Conservation (phyloP, 352 stramenopile species). For the Phytophthora lateralis region DNA sequence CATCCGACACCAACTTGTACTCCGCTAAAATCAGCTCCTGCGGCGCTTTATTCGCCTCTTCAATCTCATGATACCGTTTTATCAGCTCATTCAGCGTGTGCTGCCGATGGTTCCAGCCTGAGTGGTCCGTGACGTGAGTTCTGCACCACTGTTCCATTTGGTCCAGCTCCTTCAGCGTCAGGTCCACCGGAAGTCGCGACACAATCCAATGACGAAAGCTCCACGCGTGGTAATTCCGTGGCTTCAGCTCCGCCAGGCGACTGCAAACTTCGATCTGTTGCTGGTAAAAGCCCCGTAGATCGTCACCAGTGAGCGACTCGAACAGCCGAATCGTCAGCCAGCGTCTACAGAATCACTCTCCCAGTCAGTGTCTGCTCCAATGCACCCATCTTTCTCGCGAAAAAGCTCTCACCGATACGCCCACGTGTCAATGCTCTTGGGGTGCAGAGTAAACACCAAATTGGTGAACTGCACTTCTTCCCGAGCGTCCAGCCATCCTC, state of each 20-base stretch:
- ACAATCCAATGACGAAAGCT: conserved; percentile 84
- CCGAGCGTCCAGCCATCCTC: conserved; percentile 40
- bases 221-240: conserved; percentile 87
- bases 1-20: conserved; percentile 53
- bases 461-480: conserved; percentile 72
- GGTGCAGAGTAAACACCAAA: conserved; percentile 76
- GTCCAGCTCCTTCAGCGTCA: conserved; percentile 50
- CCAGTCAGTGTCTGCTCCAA: conserved; percentile 9
- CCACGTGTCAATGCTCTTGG: conserved; percentile 90
- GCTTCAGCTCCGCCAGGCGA: conserved; percentile 61
- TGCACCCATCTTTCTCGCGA: not conserved
- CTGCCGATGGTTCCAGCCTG: conserved; percentile 82
- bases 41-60: not conserved
- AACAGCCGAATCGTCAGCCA: conserved; percentile 58
- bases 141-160: conserved; percentile 64
- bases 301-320: conserved; percentile 21
- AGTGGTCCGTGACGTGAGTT: conserved; percentile 77
- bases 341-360: conserved; percentile 33
- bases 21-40: conserved; percentile 47
- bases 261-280: conserved; percentile 58
- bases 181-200: conserved; percentile 31
- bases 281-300: conserved; percentile 44
- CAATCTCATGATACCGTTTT: conserved; percentile 8
- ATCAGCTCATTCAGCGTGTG: conserved; percentile 47
- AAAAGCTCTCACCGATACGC: conserved; percentile 60